Base-by-base conservation (phyloP, 2,329 filamentous ascomycete genomes). In the Pseudopithomyces maydicus region DNA sequence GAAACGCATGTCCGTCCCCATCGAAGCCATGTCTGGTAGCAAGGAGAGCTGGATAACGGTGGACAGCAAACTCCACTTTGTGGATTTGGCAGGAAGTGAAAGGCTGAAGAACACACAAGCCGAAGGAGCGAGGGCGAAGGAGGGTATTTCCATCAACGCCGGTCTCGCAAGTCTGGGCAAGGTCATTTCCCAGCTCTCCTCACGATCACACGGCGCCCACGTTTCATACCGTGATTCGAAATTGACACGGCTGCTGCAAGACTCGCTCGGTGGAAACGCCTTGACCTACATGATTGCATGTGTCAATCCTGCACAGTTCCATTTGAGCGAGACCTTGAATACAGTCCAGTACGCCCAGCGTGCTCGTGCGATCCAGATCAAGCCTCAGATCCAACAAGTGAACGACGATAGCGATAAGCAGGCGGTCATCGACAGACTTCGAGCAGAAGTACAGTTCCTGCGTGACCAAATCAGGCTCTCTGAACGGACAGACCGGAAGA, bases 271-370 rank as follows among this genome's bases (percentile, higher is more conserved):
- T 55, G 95, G 95, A 4, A 98, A 96, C 73, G 95, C 95, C 35
- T 96, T 97, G 73, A 99, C 95, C 0, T 99, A 98, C 79, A 98
- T 99, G 95, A 95, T 99, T 78, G 95, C 95, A 8, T 99, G 95
- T 78, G 93, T 99, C 29, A 99, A 94, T 1, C 94, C 93, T 0
- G 92, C 94, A 14, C 93, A 97, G 74, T 99, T 99, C 73, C 95
- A 99, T 74, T 82, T 99, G 43, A 98, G 93, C 78, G 95, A 99
- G 78, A 98, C 96, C 0, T 81, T 99, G 56, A 99, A 99, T 75
- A 99, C 95, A 0, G 91, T 99, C 15, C 75, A 97, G 75, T 99
- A 99, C 77, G 95, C 95, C 6, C 95, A 98, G 79, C 87, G 95
- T 63, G 96, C 95, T 61, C 89, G 95, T 63, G 92, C 93, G 1